Evolutionary conservation across 164 flowering plant species (phyloP).

Genomic region (Tetracentron sinense): DNA sequence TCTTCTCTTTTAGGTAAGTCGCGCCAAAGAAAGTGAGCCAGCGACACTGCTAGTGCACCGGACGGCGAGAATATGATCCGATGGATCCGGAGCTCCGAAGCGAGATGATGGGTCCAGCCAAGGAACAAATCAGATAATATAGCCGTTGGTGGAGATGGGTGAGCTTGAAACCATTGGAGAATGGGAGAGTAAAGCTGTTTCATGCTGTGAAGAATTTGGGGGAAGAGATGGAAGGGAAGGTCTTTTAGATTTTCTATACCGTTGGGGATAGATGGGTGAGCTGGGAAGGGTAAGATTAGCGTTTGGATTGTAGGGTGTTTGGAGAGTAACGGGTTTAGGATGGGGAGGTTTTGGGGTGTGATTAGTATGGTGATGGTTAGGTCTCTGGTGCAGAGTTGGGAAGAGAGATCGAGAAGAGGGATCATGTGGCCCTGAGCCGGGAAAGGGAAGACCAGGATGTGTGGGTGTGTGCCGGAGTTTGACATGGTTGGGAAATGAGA

Average conservation of each 20-base stretch:
- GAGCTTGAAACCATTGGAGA: slow-evolving; percentile 1
- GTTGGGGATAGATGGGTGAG: slow-evolving; percentile 6
- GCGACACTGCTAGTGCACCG: not conserved
- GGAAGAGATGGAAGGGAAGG: not conserved
- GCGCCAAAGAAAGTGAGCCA: not conserved
- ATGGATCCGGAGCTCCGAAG: not conserved
- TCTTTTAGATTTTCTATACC: not conserved
- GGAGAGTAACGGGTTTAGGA: slow-evolving; percentile 17
- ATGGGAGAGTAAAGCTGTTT: not conserved
- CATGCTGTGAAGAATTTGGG: not conserved
- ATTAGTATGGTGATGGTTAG: slow-evolving; percentile 14
- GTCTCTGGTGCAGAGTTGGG: slow-evolving; percentile 7
- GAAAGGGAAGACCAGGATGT: slow-evolving; percentile 20
- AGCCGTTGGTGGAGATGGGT: slow-evolving; percentile 19
- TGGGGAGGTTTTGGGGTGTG: slow-evolving; percentile 18
- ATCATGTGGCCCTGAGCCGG: slow-evolving; percentile 23
- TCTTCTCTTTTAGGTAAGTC: not conserved
- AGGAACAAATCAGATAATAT: slow-evolving; percentile 10
- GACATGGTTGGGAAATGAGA: too few species aligned
- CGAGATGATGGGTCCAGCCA: not conserved
- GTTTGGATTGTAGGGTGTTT: slow-evolving; percentile 5
- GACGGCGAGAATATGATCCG: not conserved
- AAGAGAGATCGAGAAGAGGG: slow-evolving; percentile 16
- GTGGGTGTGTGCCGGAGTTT: too few species aligned
- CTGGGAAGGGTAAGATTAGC: slow-evolving; percentile 12